phyloP scores from a whole-genome alignment of 768 basidiomycete genomes.

The Podaxis mareebaensis region DNA sequence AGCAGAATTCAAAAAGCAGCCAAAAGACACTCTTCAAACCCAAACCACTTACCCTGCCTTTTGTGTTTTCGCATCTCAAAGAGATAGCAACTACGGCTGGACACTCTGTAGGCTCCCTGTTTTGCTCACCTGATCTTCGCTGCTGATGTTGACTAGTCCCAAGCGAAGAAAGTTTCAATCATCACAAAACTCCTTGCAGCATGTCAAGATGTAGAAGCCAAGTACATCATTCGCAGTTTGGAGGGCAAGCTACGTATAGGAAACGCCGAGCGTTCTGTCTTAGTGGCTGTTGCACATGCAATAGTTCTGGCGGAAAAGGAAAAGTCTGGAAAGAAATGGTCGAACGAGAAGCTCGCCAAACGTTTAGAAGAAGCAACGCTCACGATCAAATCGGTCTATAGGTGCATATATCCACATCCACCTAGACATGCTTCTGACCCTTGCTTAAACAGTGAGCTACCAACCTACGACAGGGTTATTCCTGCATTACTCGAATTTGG shows the following conservation, averaged over 20 bases:
- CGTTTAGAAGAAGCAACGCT: constrained; percentile 76
- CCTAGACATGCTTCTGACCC: constrained; percentile 9
- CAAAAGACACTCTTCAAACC: constrained; percentile 96
- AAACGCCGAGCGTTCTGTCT: constrained; percentile 93
- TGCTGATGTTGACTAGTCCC: constrained; percentile 56
- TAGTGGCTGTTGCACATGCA: constrained; percentile 93
- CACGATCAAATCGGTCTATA: constrained; percentile 89
- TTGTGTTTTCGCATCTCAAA: constrained; percentile 85
- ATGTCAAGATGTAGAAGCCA: constrained; percentile 90
- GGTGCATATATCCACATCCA: constrained; percentile 45
- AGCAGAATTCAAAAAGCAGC: constrained; percentile 86
- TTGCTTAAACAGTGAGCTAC: constrained; percentile 71
- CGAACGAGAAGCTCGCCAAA: constrained; percentile 66
- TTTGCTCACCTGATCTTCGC: not conserved
- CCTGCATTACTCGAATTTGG: constrained; percentile 86
- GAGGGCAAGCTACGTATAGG: constrained; percentile 98
- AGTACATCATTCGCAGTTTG: constrained; percentile 92
- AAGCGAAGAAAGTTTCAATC: constrained; percentile 92
- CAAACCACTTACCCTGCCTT: constrained; percentile 84
- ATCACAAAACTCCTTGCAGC: constrained; percentile 93
- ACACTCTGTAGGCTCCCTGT: constrained; percentile 57
- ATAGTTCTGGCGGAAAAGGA: constrained; percentile 81
- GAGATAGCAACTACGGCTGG: constrained; percentile 89
- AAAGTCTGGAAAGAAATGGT: constrained; percentile 66
- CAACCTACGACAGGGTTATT: constrained; percentile 88